Evolutionary conservation across 768 basidiomycete species (phyloP).

Genomic region (Russula ochroleuca): DNA sequence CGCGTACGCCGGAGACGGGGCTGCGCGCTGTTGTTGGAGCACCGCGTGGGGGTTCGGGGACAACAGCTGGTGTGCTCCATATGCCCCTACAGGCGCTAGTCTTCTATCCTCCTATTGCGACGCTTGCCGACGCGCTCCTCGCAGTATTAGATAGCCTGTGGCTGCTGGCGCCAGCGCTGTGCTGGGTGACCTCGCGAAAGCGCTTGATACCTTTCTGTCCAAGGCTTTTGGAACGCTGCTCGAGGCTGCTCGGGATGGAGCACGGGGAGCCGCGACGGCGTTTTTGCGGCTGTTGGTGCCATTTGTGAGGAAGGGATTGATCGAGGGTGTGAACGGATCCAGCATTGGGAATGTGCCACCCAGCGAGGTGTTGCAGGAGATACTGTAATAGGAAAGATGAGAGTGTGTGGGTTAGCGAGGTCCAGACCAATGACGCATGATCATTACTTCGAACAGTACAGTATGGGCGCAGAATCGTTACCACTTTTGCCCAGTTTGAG

Average conservation of each 20-base stretch:
- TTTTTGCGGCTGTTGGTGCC: slow-evolving; percentile 64
- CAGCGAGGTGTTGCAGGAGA: slow-evolving; percentile 7
- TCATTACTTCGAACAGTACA: no score
- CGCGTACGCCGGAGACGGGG: slow-evolving; percentile 15
- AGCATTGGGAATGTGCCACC: slow-evolving; percentile 16
- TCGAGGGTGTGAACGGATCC: slow-evolving; percentile 68
- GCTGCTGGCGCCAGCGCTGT: slow-evolving; percentile 69
- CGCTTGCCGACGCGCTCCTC: slow-evolving; percentile 65
- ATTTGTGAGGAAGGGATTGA: slow-evolving; percentile 62
- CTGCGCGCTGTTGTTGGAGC: slow-evolving; percentile 24
- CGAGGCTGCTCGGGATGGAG: slow-evolving; percentile 31
- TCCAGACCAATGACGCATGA: no score
- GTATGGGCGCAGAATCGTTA: no score
- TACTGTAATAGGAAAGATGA: slow-evolving; percentile 9
- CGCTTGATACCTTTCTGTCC: slow-evolving; percentile 52
- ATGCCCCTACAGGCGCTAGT: slow-evolving; percentile 68
- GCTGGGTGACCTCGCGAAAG: slow-evolving; percentile 43
- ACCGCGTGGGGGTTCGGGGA: slow-evolving; percentile 24
- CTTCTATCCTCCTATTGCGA: slow-evolving; percentile 71
- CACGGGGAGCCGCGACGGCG: slow-evolving; percentile 45
- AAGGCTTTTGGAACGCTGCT: slow-evolving; percentile 45
- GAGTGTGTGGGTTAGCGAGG: slow-evolving; percentile 21
- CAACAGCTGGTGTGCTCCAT: slow-evolving; percentile 40
- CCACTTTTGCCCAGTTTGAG: no score
- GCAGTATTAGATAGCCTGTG: slow-evolving; percentile 75